Evolutionary conservation across 2,329 filamentous ascomycete genomes (phyloP), one percentile per base, ranked within the genome.

Genomic region (Periglandula ipomoeae): DNA sequence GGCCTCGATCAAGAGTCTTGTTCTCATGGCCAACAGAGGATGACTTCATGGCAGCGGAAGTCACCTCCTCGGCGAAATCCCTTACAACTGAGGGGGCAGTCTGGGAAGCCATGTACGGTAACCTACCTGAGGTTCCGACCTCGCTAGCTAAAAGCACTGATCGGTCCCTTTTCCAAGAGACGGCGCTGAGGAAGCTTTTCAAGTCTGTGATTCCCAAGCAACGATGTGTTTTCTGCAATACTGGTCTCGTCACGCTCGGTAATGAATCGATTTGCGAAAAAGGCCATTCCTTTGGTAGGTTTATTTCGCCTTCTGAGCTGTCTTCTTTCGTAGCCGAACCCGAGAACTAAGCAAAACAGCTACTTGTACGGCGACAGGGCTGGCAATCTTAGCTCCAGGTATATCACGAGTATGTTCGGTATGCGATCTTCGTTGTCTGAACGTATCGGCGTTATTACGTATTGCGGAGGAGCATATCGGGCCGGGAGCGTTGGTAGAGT

Each of bases 51-150:
- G 26, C 24, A 1, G 44, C 48, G 7, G 15, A 35, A 10, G 3
- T 15, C 15, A 32, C 20, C 34, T 15, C 27, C 15, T 17, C 41
- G 35, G 47, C 48, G 23, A 55, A 50, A 46, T 57, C 53, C 2
- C 60, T 76, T 19, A 75, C 74, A n/a, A 78, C 76, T 2, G 78
- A 82, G 58, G 78, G 70, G 0, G 64, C 65, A 34, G 65, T 75
- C 40, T 81, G 77, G 71, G 73, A 80, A 52, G 78, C 74, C 70
- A 76, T 81, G 72, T 81, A 81, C 55, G 76, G 75, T 17, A 64
- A 64, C n/a, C 74, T 73, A 0, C 63, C 67, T 0, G 64, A 68
- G 2, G 71, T 78, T 3, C 65, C 69, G 0, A 74, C 71, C 4
- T 64, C 70, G 20, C 19, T 46, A 62, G 64, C 15, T 43, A 52